Evolutionary conservation across 192 early-diverging fungal genomes (phyloP), one percentile per base, ranked within the genome.

Genomic region (Diversispora epigaea): DNA sequence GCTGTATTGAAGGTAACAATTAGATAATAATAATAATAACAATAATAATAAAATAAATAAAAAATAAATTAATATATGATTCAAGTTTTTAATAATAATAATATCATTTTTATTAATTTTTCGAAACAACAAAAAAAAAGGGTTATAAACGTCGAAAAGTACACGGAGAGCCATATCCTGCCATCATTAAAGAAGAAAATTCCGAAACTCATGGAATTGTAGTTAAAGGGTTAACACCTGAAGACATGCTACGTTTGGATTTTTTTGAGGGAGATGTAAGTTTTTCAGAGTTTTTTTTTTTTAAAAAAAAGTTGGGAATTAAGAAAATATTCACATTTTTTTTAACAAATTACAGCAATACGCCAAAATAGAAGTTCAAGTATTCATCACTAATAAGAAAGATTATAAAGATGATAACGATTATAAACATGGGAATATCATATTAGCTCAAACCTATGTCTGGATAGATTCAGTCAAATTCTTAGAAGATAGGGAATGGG

Each of bases 121-220:
- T 6, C 44, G 14, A 32, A n/a, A n/a, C n/a, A n/a, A n/a, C n/a
- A n/a, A n/a, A n/a, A 12, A 60, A 32, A 10, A 45, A 67, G 65
- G 65, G 65, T 10, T 67, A 67, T 46, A 67, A 46, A 67, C 65
- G 65, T 12, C 65, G 21, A 17, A 67, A 67, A 41, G 65, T 67
- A n/a, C 19, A 43, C n/a, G 45, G 45, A 43, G n/a, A 17, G 12
- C 39, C 8, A n/a, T 67, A 67, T 46, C 65, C 65, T 11, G 65
- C 65, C 6, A 67, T 67, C 44, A 17, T 67, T 43, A 67, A 47
- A 45, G 65, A 67, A 21, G 21, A 14, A 60, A 67, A 67, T 21
- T 25, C 39, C 44, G 43, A 67, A 6, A 67, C 43, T 43, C 22
- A 12, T 10, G 65, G 65, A 8, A 12, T 67, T 4, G 11, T 67